Evolutionary conservation across 1,139 yeast species (phyloP).

Genomic region (Diutina ranongensis): DNA sequence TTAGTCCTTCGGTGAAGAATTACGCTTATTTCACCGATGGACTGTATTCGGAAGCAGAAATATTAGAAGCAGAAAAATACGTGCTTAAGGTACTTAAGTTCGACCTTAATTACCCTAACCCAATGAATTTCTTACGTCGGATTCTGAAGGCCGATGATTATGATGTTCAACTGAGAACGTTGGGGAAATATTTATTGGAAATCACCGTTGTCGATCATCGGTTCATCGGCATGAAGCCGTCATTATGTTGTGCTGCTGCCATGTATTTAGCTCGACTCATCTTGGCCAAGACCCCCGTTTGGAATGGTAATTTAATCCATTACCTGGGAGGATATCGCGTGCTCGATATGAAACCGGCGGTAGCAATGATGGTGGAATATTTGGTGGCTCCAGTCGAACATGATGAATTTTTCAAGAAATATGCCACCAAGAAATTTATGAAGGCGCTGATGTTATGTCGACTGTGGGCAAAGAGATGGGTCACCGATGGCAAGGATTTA

Average conservation of each 20-base stretch:
- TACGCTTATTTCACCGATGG: slow-evolving; percentile 85
- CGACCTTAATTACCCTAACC: slow-evolving; percentile 82
- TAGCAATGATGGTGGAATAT: slow-evolving; percentile 67
- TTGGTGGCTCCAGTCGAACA: slow-evolving; percentile 77
- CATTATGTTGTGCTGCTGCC: slow-evolving; percentile 82
- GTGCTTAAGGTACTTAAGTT: slow-evolving; percentile 67
- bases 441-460: slow-evolving; percentile 83
- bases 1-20: slow-evolving; percentile 78
- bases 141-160: slow-evolving; percentile 93
- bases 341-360: slow-evolving; percentile 58
- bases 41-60: slow-evolving; percentile 74
- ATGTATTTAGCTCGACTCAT: slow-evolving; percentile 81
- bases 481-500: slow-evolving; percentile 11
- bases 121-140: slow-evolving; percentile 87
- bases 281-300: slow-evolving; percentile 56
- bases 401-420: slow-evolving; percentile 89
- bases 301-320: slow-evolving; percentile 78
- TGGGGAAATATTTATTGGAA: slow-evolving; percentile 83
- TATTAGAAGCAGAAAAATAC: slow-evolving; percentile 77
- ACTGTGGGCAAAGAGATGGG: slow-evolving; percentile 74
- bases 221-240: slow-evolving; percentile 70
- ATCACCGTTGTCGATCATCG: slow-evolving; percentile 72
- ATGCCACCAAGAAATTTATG: slow-evolving; percentile 84
- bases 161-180: slow-evolving; percentile 83
- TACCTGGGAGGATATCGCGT: slow-evolving; percentile 88